Evolutionary conservation across 106 monocot genomes (phyloP).

Genomic region (Acorus calamus): DNA sequence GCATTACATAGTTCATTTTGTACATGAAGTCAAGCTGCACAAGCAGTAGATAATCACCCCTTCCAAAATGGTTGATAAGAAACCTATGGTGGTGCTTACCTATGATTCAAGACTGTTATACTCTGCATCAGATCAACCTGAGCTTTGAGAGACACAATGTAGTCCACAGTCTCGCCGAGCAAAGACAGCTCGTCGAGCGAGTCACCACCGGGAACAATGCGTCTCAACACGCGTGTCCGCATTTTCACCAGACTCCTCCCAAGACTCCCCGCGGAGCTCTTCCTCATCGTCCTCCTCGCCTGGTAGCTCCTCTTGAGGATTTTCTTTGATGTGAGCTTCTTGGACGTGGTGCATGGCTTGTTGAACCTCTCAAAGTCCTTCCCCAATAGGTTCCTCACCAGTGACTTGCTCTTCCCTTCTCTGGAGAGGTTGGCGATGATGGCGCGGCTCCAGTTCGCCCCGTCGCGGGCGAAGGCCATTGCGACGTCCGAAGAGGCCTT

Average conservation of each 20-base stretch:
- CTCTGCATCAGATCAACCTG: constrained; percentile 53
- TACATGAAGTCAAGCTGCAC: too few species aligned
- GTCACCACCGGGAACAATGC: constrained; percentile 53
- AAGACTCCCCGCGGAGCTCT: constrained; percentile 2
- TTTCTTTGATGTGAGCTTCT: constrained; percentile 16
- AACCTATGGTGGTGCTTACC: constrained; percentile 7
- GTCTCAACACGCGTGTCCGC: constrained; percentile 33
- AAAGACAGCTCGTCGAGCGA: constrained; percentile 25
- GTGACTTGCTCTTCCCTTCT: constrained; percentile 1
- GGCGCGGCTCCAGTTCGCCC: constrained; percentile 41
- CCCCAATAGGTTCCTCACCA: constrained; percentile 15
- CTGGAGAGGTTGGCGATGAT: constrained; percentile 24
- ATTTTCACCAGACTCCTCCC: constrained; percentile 36
- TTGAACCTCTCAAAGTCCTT: not conserved
- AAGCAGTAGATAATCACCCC: too few species aligned
- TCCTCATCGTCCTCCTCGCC: constrained; percentile 12
- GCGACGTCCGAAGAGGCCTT: constrained; percentile 47
- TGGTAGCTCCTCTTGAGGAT: constrained; percentile 9
- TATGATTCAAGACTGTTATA: constrained; percentile 15
- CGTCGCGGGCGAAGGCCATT: constrained; percentile 36
- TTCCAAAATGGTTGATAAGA: too few species aligned
- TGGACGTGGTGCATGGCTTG: not conserved
- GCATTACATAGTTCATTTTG: too few species aligned
- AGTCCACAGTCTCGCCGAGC: constrained; percentile 53
- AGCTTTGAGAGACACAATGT: constrained; percentile 40